Evolutionary conservation across 106 monocot species (phyloP).

Genomic region (Ottelia alismoides): DNA sequence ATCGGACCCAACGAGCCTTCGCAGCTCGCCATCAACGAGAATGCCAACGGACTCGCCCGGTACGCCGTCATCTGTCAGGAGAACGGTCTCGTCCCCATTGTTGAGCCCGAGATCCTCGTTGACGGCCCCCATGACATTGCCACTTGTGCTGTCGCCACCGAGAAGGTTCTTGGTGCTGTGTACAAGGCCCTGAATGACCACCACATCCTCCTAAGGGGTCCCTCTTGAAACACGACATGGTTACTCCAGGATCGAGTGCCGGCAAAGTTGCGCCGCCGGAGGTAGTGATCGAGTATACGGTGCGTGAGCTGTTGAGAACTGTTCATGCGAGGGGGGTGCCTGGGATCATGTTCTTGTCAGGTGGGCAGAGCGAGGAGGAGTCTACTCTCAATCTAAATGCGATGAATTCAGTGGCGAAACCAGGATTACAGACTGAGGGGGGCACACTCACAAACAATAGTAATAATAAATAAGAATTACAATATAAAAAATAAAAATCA

Average conservation of each 20-base stretch:
- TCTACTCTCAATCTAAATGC: slow-evolving; percentile 39
- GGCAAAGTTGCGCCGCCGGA: slow-evolving; percentile 35
- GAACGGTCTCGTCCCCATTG: slow-evolving; percentile 50
- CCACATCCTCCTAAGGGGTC: slow-evolving; percentile 24
- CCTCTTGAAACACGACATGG: slow-evolving; percentile 47
- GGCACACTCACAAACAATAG: no score
- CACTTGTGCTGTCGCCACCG: slow-evolving; percentile 38
- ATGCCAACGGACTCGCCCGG: no score
- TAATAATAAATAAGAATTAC: no score
- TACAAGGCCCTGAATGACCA: slow-evolving; percentile 50
- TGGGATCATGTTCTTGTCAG: slow-evolving; percentile 45
- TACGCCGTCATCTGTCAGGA: no score
- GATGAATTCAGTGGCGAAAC: no score
- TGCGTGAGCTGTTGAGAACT: slow-evolving; percentile 27
- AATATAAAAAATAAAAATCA: no score
- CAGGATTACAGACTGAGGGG: no score
- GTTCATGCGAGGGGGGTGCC: slow-evolving; percentile 39
- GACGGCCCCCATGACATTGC: slow-evolving; percentile 22
- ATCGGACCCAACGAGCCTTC: no score
- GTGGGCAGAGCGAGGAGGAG: slow-evolving; percentile 51
- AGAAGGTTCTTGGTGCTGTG: slow-evolving; percentile 37
- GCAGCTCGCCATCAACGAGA: no score
- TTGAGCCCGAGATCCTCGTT: slow-evolving; percentile 33
- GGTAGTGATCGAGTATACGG: slow-evolving; percentile 38
- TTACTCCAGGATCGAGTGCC: slow-evolving; percentile 42